Percentiles rank a stretch among this genome's conserved stretches.
phyloP scores from a whole-genome alignment of 257 asterid species.

The Petrea volubilis region DNA sequence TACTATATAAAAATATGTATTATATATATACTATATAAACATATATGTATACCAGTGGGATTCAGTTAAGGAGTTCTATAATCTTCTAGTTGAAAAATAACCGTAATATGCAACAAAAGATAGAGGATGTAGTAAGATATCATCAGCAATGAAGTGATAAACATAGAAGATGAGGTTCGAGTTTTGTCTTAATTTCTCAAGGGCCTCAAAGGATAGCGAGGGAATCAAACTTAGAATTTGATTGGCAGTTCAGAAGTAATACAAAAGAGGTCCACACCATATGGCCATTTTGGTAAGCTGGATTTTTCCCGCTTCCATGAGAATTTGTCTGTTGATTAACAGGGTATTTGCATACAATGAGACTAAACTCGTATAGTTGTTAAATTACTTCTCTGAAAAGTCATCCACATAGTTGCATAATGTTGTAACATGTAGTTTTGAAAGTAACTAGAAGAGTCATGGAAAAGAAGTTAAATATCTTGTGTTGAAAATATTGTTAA shows the following conservation, averaged over 20 bases:
- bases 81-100: background rate
- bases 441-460: too few species aligned
- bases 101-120: background rate
- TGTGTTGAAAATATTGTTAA: too few species aligned
- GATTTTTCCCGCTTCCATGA: too few species aligned
- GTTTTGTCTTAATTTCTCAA: background rate
- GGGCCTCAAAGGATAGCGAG: conserved; percentile 5
- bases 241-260: background rate
- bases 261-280: background rate
- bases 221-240: background rate
- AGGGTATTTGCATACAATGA: background rate
- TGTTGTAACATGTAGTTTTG: too few species aligned
- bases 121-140: background rate
- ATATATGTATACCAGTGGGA: background rate
- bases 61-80: conserved; percentile 5
- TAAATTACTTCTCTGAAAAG: too few species aligned
- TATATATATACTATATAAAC: too few species aligned
- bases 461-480: too few species aligned
- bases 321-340: background rate
- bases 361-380: background rate
- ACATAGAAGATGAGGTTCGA: background rate
- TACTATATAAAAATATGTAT: too few species aligned
- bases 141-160: background rate
- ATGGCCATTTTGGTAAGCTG: too few species aligned
- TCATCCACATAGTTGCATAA: too few species aligned